A percentile compares a stretch with the other conserved stretches of the same genome.
phyloP scores from a whole-genome alignment of 2,329 filamentous ascomycete species.

The Exophiala sp. region DNA sequence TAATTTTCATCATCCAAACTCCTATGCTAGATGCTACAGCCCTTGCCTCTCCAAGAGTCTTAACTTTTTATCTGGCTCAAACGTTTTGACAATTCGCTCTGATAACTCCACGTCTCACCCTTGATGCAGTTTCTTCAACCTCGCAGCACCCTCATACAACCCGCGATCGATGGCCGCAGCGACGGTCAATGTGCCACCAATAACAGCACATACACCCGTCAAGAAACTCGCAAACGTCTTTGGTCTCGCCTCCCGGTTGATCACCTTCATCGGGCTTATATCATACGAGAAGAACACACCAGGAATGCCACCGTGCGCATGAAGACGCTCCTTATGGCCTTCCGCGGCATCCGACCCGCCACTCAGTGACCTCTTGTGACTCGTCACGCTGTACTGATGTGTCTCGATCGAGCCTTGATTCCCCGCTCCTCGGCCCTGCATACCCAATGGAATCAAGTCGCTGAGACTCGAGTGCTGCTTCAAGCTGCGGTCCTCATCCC shows the following conservation, averaged over 20 bases:
- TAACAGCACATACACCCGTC: constrained; percentile 87
- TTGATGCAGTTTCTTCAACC: constrained; percentile 80
- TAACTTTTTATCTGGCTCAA: too few relatives aligned
- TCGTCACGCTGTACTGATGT: constrained; percentile 97
- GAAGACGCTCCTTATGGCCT: constrained; percentile 86
- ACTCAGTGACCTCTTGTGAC: constrained; percentile 81
- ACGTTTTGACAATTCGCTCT: too few relatives aligned
- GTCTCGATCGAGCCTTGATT: constrained; percentile 84
- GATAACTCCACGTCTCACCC: constrained; percentile 38
- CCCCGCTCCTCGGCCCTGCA: constrained; percentile 62
- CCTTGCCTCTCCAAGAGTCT: too few relatives aligned
- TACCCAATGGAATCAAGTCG: constrained; percentile 62
- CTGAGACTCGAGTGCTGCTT: constrained; percentile 39
- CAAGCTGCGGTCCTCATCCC: constrained; percentile 60
- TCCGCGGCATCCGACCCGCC: constrained; percentile 83
- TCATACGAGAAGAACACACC: constrained; percentile 99
- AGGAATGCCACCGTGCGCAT: constrained; percentile 87
- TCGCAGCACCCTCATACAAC: constrained; percentile 80
- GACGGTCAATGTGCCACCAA: constrained; percentile 92
- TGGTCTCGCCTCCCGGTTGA: constrained; percentile 86
- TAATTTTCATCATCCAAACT: not conserved
- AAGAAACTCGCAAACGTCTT: constrained; percentile 92
- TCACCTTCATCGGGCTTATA: constrained; percentile 99
- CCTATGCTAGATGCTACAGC: constrained; percentile 9
- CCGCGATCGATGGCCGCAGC: constrained; percentile 89